Conservation (phyloP, 192 early-diverging fungal genomes). For the Thamnidium elegans region DNA sequence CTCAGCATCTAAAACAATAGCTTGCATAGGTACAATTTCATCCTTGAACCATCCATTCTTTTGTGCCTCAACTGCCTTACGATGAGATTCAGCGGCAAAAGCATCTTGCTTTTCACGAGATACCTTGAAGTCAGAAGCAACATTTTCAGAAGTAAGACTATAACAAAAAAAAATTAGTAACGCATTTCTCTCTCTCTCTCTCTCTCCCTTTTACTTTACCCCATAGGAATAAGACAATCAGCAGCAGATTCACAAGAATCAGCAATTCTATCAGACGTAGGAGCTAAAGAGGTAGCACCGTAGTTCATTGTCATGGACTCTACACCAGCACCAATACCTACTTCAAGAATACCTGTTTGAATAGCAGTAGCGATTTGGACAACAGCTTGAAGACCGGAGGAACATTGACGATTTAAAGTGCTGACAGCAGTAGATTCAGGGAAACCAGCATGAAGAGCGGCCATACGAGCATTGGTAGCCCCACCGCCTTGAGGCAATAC, state of each 20-base stretch:
- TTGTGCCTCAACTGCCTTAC: constrained; percentile 69
- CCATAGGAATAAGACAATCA: constrained; percentile 87
- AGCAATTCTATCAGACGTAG: constrained; percentile 72
- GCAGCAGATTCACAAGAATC: constrained; percentile 63
- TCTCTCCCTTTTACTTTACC: neutral
- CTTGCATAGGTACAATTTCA: constrained; percentile 62
- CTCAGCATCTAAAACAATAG: constrained; percentile 56
- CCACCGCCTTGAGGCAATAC: constrained; percentile 78
- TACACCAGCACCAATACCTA: constrained; percentile 71
- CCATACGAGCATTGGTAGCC: constrained; percentile 85
- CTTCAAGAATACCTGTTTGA: constrained; percentile 66
- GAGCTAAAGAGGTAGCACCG: constrained; percentile 66
- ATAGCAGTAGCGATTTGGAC: constrained; percentile 73
- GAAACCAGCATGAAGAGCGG: constrained; percentile 71
- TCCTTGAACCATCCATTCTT: constrained; percentile 56
- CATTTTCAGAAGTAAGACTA: constrained; percentile 74
- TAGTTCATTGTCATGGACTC: constrained; percentile 89
- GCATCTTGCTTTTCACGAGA: constrained; percentile 80
- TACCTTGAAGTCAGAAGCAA: constrained; percentile 74
- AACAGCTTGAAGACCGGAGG: constrained; percentile 80
- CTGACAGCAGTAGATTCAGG: constrained; percentile 61
- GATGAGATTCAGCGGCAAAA: constrained; percentile 72
- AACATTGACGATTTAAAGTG: constrained; percentile 84
- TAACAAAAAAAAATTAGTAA: neutral
- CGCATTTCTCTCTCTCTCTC: neutral